Base-by-base conservation (phyloP, 805 yeast species). In the Jamesozyma lodderae region DNA sequence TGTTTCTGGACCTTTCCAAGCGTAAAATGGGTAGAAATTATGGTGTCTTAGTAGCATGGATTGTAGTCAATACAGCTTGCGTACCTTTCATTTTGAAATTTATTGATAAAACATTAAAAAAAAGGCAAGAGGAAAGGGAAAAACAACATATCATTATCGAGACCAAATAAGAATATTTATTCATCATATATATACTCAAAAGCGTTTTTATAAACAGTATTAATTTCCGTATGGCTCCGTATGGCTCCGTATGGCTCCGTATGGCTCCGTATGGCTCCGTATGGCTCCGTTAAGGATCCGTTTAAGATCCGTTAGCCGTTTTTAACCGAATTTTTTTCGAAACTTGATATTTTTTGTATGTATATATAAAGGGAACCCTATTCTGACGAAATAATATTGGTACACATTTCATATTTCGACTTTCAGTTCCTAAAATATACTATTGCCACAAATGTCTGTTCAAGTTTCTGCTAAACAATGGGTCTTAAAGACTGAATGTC, bases 31-130 rank as follows among this genome's bases (percentile, higher is more conserved):
- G 86, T 10, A 56, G 78, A 47, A 69, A 79, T 51, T 64, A 69
- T 43, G 87, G 83, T 32, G 63, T 81, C 10, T 49, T 81, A 27
- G 52, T 66, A 17, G 77, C 70, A 1, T 81, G 87, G 86, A 64
- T 70, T 28, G 81, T 67, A 2, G 16, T 79, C 5, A 69, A 73
- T 38, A 64, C 69, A 8, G 4, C 56, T 0, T 33, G 63, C 3
- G 49, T 73, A 42, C 77, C 81, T 6, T 42, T 73, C n/a, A 64
- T 68, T 19, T 48, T 74, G 36, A 60, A 57, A 31, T 57, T 62
- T 27, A 71, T 70, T 40, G 70, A 69, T 6, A 49, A 52, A 14
- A 55, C 46, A 24, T 57, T 63, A 61, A 62, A 52, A 8, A 60
- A 56, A 41, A 59, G 57, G 15, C 17, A 16, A 14, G 26, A 18